Evolutionary conservation across 306 rosid species (phyloP), one percentile per base, ranked within the genome.

Genomic region (Prunus campanulata): DNA sequence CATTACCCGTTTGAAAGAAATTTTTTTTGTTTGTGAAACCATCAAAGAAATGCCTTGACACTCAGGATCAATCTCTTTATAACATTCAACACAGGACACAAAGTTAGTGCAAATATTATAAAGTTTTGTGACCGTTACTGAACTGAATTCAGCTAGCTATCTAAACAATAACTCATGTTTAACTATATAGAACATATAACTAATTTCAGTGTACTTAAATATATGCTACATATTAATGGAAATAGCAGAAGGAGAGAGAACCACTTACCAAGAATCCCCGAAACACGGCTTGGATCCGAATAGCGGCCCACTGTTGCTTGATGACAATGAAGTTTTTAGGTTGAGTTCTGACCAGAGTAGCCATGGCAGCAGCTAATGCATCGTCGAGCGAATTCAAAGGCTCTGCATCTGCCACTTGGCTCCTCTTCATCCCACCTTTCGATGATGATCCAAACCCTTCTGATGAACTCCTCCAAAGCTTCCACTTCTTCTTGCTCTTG

Each of bases 221-320:
- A 18, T 46, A 57, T 27, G 30, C 14, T 4, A 39, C 48, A n/a
- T 1, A 4, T 15, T 11, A 20, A 7, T 5, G 25, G 48, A 75
- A 83, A 77, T 60, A 46, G 22, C 4, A 65, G 74, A 63, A 30
- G 9, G 0, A 19, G 76, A 63, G 68, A 39, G 47, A 32, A 1
- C 12, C 16, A 69, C 66, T 63, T 76, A 92, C 97, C 93, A 95
- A 79, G 81, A 92, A 86, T 70, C 93, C 89, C 19, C 96, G 88
- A 78, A 95, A 95, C 49, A 88, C 70, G 7, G 97, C 78, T 72
- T 95, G 98, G 76, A 92, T 89, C 3, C 92, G 92, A 75, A 89
- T 84, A 3, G 97, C 89, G 74, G 97, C 94, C 97, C 97, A 85
- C 77, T 92, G 92, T 72, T 78, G 81, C 87, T 88, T 89, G 74